phyloP scores from a whole-genome alignment of 768 basidiomycete species.

The Neoboletus subvelutipes region DNA sequence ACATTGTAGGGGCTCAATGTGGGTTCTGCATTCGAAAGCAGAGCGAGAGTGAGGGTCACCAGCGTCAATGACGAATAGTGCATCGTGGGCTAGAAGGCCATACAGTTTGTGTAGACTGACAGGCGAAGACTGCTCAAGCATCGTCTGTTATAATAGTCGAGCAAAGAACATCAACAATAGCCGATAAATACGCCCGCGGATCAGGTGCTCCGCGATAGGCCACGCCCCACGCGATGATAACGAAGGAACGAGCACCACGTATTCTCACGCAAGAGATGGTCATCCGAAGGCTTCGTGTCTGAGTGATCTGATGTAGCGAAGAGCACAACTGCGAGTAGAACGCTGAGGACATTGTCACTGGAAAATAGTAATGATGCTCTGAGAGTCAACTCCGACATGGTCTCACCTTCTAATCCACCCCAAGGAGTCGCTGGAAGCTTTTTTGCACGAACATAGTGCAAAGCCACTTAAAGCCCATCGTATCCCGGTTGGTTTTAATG shows the following conservation, averaged over 20 bases:
- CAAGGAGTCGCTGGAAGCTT: background rate
- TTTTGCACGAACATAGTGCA: background rate
- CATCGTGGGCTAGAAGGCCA: constrained; percentile 9
- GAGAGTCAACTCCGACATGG: background rate
- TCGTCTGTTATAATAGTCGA: background rate
- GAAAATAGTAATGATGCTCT: background rate
- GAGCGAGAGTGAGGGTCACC: constrained; percentile 7
- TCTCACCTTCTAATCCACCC: background rate
- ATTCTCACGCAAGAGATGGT: background rate
- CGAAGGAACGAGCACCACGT: background rate
- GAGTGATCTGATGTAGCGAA: background rate
- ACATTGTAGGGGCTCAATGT: constrained; percentile 25
- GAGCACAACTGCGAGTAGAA: no score
- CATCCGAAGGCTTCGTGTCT: background rate
- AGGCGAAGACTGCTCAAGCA: background rate
- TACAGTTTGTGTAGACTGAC: background rate
- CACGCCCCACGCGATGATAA: background rate
- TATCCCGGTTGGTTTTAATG: background rate
- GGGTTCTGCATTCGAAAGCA: constrained; percentile 19
- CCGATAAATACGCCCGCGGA: background rate
- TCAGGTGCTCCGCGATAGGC: background rate
- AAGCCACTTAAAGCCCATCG: background rate
- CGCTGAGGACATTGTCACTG: background rate
- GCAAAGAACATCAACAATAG: no score
- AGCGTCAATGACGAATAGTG: constrained; percentile 3